A percentile compares a stretch with the other conserved stretches of the same genome.
phyloP scores from a whole-genome alignment of 441 rosid genomes.

The Macaranga tanarius region DNA sequence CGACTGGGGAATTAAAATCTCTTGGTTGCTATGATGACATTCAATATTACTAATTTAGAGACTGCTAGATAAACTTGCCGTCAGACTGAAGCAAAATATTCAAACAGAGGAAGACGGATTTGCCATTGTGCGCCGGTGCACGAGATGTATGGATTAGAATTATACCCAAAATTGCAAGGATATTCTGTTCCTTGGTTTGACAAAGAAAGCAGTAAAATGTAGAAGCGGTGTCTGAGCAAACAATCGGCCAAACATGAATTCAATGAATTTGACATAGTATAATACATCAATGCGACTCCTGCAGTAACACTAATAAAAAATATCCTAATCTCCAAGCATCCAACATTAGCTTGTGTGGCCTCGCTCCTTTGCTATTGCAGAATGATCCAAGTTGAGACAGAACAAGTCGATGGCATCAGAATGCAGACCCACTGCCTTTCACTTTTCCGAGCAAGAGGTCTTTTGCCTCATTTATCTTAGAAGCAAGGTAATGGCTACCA shows the following conservation, averaged over 20 bases:
- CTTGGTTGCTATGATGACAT: neutral
- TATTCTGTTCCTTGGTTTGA: too few relatives aligned
- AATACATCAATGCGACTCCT: neutral
- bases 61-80: neutral
- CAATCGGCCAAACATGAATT: neutral
- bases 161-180: too few relatives aligned
- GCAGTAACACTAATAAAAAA: slow-evolving; percentile 9
- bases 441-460: slow-evolving; percentile 60
- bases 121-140: too few relatives aligned
- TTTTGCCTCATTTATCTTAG: slow-evolving; percentile 71
- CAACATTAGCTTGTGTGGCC: neutral
- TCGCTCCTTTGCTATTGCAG: neutral
- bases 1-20: neutral
- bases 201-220: too few relatives aligned
- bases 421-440: slow-evolving; percentile 46
- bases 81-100: neutral
- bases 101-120: neutral
- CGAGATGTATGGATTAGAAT: too few relatives aligned
- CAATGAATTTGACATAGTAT: neutral
- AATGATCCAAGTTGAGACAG: neutral
- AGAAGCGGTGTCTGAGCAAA: too few relatives aligned
- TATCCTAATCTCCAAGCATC: neutral
- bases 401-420: slow-evolving; percentile 26
- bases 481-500: slow-evolving; percentile 70
- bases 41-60: neutral